phyloP scores from a whole-genome alignment of 208 protist species.

The Strigomonas culicis region DNA sequence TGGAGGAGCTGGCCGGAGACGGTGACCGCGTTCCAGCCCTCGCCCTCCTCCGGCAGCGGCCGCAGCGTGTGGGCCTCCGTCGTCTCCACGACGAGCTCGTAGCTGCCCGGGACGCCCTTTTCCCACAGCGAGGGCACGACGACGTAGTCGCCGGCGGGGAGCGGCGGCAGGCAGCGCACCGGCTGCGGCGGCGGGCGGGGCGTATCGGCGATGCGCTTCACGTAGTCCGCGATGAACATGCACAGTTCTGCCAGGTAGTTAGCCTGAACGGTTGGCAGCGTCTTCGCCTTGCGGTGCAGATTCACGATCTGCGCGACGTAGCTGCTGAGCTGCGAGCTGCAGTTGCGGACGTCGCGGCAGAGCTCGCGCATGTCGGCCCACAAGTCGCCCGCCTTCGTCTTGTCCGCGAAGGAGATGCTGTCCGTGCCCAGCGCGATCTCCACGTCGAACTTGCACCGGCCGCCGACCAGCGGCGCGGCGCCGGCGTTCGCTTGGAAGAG shows the following conservation, averaged over 20 bases:
- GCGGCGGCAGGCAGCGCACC: slow-evolving; percentile 24
- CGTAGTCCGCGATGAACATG: slow-evolving; percentile 33
- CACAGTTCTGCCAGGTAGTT: slow-evolving; percentile 27
- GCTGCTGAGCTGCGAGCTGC: slow-evolving; percentile 40
- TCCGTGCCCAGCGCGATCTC: slow-evolving; percentile 14
- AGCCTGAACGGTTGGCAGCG: slow-evolving; percentile 8
- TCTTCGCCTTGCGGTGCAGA: slow-evolving; percentile 28
- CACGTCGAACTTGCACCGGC: slow-evolving; percentile 15
- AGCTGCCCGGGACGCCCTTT: slow-evolving; percentile 48
- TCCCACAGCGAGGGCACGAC: slow-evolving; percentile 59
- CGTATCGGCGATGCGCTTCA: slow-evolving; percentile 24
- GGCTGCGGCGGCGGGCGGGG: slow-evolving; percentile 21
- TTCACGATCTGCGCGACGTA: slow-evolving; percentile 36
- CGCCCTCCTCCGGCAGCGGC: slow-evolving; percentile 40
- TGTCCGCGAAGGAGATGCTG: slow-evolving; percentile 1
- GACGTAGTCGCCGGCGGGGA: slow-evolving; percentile 72
- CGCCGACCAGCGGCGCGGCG: slow-evolving; percentile 15
- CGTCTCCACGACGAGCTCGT: slow-evolving; percentile 60
- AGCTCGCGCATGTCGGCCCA: slow-evolving; percentile 17
- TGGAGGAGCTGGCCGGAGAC: slow-evolving; percentile 35
- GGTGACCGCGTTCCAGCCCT: slow-evolving; percentile 32
- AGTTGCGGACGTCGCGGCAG: slow-evolving; percentile 28
- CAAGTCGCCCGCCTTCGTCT: slow-evolving; percentile 10
- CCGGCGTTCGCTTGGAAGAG: not conserved
- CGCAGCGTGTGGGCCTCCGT: slow-evolving; percentile 50